phyloP scores from a whole-genome alignment of 2,329 filamentous ascomycete genomes.

The Cordyceps cicadae region DNA sequence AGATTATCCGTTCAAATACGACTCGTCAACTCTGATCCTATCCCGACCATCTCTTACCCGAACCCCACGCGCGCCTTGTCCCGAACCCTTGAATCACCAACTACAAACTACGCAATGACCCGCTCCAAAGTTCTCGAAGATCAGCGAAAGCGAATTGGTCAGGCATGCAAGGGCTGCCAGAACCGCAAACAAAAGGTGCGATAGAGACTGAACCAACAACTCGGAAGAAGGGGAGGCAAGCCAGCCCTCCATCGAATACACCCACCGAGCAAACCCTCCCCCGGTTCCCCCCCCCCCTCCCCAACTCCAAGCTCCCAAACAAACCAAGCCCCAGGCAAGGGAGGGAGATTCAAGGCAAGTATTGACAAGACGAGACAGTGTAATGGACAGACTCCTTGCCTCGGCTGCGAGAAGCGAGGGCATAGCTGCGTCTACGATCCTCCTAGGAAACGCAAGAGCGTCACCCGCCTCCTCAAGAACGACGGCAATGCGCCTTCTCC shows the following conservation, averaged over 20 bases:
- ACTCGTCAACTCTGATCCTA: neutral
- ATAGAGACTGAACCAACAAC: too few relatives aligned
- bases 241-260: too few relatives aligned
- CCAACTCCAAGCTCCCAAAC: too few relatives aligned
- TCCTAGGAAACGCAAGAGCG: conserved; percentile 15
- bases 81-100: neutral
- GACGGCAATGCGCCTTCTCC: neutral
- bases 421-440: conserved; percentile 34
- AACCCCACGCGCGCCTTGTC: neutral
- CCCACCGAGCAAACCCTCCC: too few relatives aligned
- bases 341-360: neutral
- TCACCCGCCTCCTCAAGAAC: neutral
- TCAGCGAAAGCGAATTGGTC: conserved; percentile 53
- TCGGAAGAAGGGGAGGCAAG: too few relatives aligned
- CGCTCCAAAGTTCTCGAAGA: conserved; percentile 48
- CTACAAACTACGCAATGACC: conserved; percentile 31
- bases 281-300: too few relatives aligned
- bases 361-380: conserved; percentile 35
- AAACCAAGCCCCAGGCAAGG: neutral
- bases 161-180: conserved; percentile 58
- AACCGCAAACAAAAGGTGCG: conserved; percentile 57
- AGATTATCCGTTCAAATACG: neutral
- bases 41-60: neutral
- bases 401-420: conserved; percentile 47
- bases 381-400: conserved; percentile 50